phyloP scores from a whole-genome alignment of 2,329 filamentous ascomycete species.

The Dactylellina haptotyla region DNA sequence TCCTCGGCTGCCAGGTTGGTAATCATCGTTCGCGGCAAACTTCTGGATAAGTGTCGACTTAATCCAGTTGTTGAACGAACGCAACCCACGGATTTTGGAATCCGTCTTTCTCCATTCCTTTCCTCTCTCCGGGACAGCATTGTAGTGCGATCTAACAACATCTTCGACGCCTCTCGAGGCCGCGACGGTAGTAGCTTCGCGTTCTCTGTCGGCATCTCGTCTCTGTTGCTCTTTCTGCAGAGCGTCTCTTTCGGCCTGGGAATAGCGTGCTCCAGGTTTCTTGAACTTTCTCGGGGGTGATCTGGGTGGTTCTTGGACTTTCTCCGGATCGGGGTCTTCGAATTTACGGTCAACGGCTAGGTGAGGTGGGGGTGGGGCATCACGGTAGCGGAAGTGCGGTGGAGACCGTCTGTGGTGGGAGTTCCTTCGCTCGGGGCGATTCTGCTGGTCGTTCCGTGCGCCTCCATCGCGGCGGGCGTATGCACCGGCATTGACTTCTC shows the following conservation, averaged over 20 bases:
- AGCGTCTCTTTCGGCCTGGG: constrained; percentile 36
- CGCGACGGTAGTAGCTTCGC: constrained; percentile 32
- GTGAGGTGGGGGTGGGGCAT: constrained; percentile 37
- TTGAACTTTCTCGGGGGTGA: constrained; percentile 50
- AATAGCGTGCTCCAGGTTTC: constrained; percentile 39
- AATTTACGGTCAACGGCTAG: constrained; percentile 32
- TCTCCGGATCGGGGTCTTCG: constrained; percentile 45
- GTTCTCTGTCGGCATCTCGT: constrained; percentile 39
- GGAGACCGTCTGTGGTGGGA: constrained; percentile 32
- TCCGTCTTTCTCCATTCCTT: constrained; percentile 94
- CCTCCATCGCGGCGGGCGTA: constrained; percentile 33
- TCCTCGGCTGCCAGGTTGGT: constrained; percentile 63
- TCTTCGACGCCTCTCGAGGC: constrained; percentile 74
- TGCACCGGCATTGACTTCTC: constrained; percentile 39
- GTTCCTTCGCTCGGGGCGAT: constrained; percentile 14
- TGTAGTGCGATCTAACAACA: constrained; percentile 93
- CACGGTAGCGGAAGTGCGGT: constrained; percentile 44
- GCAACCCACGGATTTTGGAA: constrained; percentile 91
- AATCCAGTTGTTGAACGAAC: constrained; percentile 98
- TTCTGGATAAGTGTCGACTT: constrained; percentile 98
- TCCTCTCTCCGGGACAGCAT: constrained; percentile 90
- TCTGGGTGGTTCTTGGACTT: constrained; percentile 10
- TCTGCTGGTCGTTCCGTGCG: constrained; percentile 21
- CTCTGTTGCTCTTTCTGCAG: constrained; percentile 32
- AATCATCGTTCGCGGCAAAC: constrained; percentile 83